Evolutionary conservation across 1,284 basidiomycete genomes (phyloP).

Genomic region (Vanrija humicola): DNA sequence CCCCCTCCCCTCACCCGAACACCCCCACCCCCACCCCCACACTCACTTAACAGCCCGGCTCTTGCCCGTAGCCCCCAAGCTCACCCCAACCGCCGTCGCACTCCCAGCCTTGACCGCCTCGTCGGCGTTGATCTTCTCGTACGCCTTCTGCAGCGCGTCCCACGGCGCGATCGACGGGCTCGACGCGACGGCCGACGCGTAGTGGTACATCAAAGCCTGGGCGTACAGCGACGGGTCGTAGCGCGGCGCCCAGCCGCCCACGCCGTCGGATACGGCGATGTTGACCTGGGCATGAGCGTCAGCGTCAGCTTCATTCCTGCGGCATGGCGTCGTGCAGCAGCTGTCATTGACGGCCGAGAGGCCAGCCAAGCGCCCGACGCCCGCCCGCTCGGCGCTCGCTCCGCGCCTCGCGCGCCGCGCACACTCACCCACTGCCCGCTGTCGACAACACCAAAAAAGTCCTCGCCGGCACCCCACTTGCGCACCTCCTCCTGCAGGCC

Average conservation of each 20-base stretch:
- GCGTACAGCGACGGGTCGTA: conserved; percentile 55
- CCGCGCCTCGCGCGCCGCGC: too few species aligned
- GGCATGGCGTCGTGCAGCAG: too few species aligned
- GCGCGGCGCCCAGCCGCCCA: conserved; percentile 56
- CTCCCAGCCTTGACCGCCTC: conserved; percentile 49
- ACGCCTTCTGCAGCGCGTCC: conserved; percentile 50
- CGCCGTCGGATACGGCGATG: conserved; percentile 54
- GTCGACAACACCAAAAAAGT: conserved; percentile 37
- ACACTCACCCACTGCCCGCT: conserved; percentile 5
- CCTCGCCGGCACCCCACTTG: conserved; percentile 45
- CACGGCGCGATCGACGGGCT: conserved; percentile 31
- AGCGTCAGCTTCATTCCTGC: neutral
- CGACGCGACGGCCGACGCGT: conserved; percentile 30
- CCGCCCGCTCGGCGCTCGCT: too few species aligned
- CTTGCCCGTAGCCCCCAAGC: conserved; percentile 44
- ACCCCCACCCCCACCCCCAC: too few species aligned
- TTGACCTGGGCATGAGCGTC: conserved; percentile 28
- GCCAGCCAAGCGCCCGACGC: neutral
- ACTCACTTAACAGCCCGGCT: conserved; percentile 53
- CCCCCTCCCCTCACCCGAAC: too few species aligned
- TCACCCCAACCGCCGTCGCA: conserved; percentile 51
- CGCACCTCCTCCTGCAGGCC: conserved; percentile 19
- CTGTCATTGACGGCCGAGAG: neutral
- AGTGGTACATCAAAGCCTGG: conserved; percentile 53
- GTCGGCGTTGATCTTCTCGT: conserved; percentile 50